phyloP scores from a whole-genome alignment of 371 early-diverging fungal genomes.

The Mortierella sp. region DNA sequence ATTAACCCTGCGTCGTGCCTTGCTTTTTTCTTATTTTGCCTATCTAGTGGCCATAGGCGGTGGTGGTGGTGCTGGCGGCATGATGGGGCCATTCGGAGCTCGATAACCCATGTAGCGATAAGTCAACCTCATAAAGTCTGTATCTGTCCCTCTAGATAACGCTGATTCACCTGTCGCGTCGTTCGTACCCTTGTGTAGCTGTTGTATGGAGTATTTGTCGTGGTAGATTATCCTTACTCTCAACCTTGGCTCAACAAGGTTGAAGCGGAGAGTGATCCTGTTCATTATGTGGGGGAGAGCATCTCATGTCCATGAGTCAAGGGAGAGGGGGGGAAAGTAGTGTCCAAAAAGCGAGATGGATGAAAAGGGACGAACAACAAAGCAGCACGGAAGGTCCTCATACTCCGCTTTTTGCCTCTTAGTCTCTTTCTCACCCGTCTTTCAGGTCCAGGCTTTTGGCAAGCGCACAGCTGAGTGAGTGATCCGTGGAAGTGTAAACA shows the following conservation, averaged over 20 bases:
- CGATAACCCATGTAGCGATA: background rate
- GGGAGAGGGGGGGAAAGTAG: background rate
- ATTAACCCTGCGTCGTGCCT: too few relatives aligned
- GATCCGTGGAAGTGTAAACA: too few relatives aligned
- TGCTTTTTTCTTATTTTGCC: background rate
- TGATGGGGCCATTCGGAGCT: slow-evolving; percentile 5
- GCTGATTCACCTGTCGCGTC: background rate
- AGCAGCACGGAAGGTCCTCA: too few relatives aligned
- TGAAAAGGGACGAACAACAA: too few relatives aligned
- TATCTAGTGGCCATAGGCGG: slow-evolving; percentile 2
- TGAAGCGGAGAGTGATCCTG: slow-evolving; percentile 1
- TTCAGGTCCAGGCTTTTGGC: too few relatives aligned
- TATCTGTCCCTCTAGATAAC: background rate
- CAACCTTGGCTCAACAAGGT: background rate
- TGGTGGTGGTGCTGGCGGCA: background rate
- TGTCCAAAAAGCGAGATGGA: too few relatives aligned
- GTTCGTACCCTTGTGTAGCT: background rate
- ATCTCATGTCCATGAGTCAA: background rate
- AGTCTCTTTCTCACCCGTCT: too few relatives aligned
- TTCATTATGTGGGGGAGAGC: background rate
- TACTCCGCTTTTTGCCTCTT: too few relatives aligned
- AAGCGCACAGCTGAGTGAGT: too few relatives aligned
- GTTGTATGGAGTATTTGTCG: too few relatives aligned
- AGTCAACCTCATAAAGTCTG: background rate
- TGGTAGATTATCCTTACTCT: background rate